Evolutionary conservation across 192 early-diverging fungal genomes (phyloP), one percentile per base, ranked within the genome.

Genomic region (Rhizoclosmatium globosum): DNA sequence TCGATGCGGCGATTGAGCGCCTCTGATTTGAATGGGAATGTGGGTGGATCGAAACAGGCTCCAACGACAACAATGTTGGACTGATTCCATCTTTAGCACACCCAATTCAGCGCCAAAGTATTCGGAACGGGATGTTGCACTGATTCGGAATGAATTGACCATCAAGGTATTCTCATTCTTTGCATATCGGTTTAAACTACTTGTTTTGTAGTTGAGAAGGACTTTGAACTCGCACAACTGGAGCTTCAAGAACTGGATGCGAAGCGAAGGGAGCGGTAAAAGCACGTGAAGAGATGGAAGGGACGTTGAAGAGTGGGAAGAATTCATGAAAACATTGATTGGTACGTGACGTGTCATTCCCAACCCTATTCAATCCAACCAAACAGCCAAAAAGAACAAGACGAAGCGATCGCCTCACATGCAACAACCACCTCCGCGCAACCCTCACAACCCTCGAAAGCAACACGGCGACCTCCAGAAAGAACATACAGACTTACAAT

Each of bases 141-240:
- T n/a, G 3, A 41, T 81, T 15, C 31, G 64, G 44, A 66, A 39
- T 64, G 64, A 79, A 47, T 9, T 78, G 17, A 57, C n/a, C 21
- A 11, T 47, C 23, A 43, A 84, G 60, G 84, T 79, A 21, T 19
- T n/a, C 21, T 2, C 2, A 21, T 19, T 53, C 15, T 45, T 46
- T 64, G 42, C 64, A 3, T 1, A 53, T 13, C 50, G 50, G 17
- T 53, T 53, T 53, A 53, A 7, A 66, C 79, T 61, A 43, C 19
- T 84, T 38, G n/a, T 47, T 72, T 17, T 64, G 31, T 47, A 86
- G 85, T 85, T 82, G 83, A 86, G 23, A 69, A 74, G n/a, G 83
- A 86, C 57, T 85, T 85, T 85, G 83, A 81, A 11, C 61, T 86
- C 7, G 77, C 70, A 6, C 82, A 86, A 61, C 38, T 71, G 38